Evolutionary conservation across 2,329 filamentous ascomycete species (phyloP), one percentile per base, ranked within the genome.

Genomic region (Aspergillus viridinutans): DNA sequence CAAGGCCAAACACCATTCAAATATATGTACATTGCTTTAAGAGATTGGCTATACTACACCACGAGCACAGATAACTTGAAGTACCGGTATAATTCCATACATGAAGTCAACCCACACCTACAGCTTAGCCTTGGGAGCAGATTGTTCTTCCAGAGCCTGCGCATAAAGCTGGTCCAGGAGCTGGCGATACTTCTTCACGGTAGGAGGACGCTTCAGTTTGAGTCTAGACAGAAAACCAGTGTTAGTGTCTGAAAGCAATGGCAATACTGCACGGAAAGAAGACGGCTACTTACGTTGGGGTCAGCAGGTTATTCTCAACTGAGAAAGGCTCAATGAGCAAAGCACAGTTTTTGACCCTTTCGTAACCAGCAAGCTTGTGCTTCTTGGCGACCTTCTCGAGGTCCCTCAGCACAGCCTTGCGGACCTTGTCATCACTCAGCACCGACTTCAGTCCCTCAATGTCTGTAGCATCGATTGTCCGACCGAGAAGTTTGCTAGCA

Each of bases 351-450:
- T 83, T 85, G 49, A 97, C 87, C 62, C 85, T 85, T 81, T 99
- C 94, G 67, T 90, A 97, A 64, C 87, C 90, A 71, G 96, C 94
- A 74, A 99, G 92, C 78, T 94, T 96, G 74, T 90, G 85, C 77
- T 87, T 88, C 78, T 84, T 89, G 47, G 85, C 91, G 57, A 95
- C 88, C 54, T 81, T 83, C 58, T 94, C 89, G 35, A 99, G 78
- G 63, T 94, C 85, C 73, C 87, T 88, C 62, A 95, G 71, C 55
- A 96, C 87, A 2, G 90, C 89, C 68, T 84, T 84, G 63, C 85
- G 82, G 23, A 99, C 85, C 69, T 86, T 86, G 52, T 85, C 81
- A 64, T 96, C 85, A 58, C 80, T 78, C 40, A 85, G 83, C 0
- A 87, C 90, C 2, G 81, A 81, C 72, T 84, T 83, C 58, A 97